These are phyloP conservation scores for Plasmopara halstedii DNA, from an alignment of 352 stramenopile species.

Conservation along the genomic window DNA sequence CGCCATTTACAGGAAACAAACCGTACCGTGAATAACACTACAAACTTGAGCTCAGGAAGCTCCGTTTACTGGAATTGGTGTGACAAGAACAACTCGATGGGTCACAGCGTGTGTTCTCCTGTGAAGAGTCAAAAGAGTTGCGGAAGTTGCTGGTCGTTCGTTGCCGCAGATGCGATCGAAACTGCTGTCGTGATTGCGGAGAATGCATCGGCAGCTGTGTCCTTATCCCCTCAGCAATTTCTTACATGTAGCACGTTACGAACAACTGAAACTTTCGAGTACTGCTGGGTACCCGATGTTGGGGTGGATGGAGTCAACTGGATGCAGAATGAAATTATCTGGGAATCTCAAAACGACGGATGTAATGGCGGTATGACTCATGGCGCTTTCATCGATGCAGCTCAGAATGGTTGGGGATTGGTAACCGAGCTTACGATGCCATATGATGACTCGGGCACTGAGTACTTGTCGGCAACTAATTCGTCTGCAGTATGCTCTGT, in stretches of 20 bases:
- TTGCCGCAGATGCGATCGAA: constrained; percentile 70
- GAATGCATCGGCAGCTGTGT: constrained; percentile 43
- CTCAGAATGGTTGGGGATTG: constrained; percentile 51
- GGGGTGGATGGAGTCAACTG: constrained; percentile 44
- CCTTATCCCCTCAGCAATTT: constrained; percentile 73
- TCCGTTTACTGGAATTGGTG: constrained; percentile 65
- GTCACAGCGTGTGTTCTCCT: constrained; percentile 49
- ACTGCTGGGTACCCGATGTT: constrained; percentile 58
- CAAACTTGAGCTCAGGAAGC: constrained; percentile 16
- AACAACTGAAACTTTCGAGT: constrained; percentile 66
- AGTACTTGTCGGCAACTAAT: constrained; percentile 19
- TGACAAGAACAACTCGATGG: constrained; percentile 45
- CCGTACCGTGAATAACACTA: constrained; percentile 14
- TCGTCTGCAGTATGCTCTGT: constrained; percentile 27
- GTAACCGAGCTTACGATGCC: constrained; percentile 67
- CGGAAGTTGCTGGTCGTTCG: constrained; percentile 78
- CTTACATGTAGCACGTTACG: constrained; percentile 56
- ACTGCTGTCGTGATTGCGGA: constrained; percentile 64
- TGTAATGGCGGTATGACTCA: constrained; percentile 82
- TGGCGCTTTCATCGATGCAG: constrained; percentile 67
- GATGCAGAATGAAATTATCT: constrained; percentile 59
- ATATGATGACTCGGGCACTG: constrained; percentile 49
- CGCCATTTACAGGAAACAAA: constrained; percentile 23
- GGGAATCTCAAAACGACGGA: constrained; percentile 67
- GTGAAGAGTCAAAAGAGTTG: constrained; percentile 80